A percentile compares a stretch with the other conserved stretches of the same genome.
These are phyloP conservation scores for Corrigiola litoralis DNA, from an alignment of 179 eudicot species.

Conservation along the genomic window DNA sequence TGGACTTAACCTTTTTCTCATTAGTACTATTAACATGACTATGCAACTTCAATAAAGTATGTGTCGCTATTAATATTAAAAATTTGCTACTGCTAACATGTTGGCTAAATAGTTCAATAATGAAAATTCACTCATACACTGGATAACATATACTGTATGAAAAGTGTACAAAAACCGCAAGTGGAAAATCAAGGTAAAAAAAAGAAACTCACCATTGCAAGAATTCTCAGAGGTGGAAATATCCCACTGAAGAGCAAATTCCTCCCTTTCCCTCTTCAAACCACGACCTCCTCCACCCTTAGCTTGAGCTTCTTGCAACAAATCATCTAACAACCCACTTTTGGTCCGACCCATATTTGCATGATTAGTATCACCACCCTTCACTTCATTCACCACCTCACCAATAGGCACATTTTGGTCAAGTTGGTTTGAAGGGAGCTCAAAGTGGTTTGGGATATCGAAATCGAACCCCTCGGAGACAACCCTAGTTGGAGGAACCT, in stretches of 20 bases:
- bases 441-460: constrained; percentile 15
- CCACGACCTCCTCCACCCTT: constrained; percentile 18
- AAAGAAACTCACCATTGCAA: constrained; percentile 30
- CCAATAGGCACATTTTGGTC: constrained; percentile 12
- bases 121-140: too few relatives aligned
- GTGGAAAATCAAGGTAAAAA: neutral
- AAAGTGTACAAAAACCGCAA: too few relatives aligned
- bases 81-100: too few relatives aligned
- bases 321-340: constrained; percentile 42
- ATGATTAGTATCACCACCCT: neutral
- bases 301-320: constrained; percentile 32
- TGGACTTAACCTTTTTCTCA: too few relatives aligned
- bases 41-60: too few relatives aligned
- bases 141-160: too few relatives aligned
- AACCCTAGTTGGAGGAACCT: constrained; percentile 3
- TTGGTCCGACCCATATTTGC: constrained; percentile 22
- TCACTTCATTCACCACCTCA: neutral
- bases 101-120: too few relatives aligned
- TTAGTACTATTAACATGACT: too few relatives aligned
- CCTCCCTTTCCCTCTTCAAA: constrained; percentile 20
- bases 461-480: constrained; percentile 17
- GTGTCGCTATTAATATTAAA: too few relatives aligned
- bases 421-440: constrained; percentile 56
- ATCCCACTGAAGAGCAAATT: constrained; percentile 23
- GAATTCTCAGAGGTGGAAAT: constrained; percentile 31